Base-by-base conservation (phyloP, 177 flowering plant genomes). In the Vitis hybrid region DNA sequence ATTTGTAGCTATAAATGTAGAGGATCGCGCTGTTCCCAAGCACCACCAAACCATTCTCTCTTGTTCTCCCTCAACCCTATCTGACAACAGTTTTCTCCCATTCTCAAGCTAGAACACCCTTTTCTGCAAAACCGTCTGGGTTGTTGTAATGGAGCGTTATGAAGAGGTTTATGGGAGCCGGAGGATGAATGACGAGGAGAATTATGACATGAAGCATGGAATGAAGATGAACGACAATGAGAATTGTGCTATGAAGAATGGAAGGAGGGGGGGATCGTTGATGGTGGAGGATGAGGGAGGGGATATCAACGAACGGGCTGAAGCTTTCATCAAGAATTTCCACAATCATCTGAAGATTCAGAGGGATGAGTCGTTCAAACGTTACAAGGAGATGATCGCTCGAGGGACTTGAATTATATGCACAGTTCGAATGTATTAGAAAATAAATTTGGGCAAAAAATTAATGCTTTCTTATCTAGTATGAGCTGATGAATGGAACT, bases 301-400 rank as follows among this genome's bases (percentile, higher is more conserved):
- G 51, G 82, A 82, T 55, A 72, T 84, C 18, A 77, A 80, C 56
- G 67, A 75, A 14, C 14, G 14, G 59, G 85, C 85, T 18, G 81
- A 80, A 53, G 82, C 78, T 67, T 84, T 84, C 72, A 84, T 84
- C 75, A 84, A 73, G 73, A 82, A 84, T 8, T 84, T 80, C 74
- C 68, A 67, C 70, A 80, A 75, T 28, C 85, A 84, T 64, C 81
- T 84, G 7, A 73, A 69, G 71, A 66, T 80, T 68, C 82, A 84
- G 67, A n/a, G 82, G 1, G 78, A 75, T 1, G 75, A 82, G 50
- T 82, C 85, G 1, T 52, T 84, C 44, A 76, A 78, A 54, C 71
- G 81, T 2, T 78, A 51, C n/a, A 79, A 71, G 19, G 82, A 84
- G 13, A 82, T 78, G 84, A 44, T 73, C 3, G 67, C 73, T 7